Base-by-base conservation (phyloP, 495 filamentous ascomycete species). In the Umbilicaria muhlenbergii region DNA sequence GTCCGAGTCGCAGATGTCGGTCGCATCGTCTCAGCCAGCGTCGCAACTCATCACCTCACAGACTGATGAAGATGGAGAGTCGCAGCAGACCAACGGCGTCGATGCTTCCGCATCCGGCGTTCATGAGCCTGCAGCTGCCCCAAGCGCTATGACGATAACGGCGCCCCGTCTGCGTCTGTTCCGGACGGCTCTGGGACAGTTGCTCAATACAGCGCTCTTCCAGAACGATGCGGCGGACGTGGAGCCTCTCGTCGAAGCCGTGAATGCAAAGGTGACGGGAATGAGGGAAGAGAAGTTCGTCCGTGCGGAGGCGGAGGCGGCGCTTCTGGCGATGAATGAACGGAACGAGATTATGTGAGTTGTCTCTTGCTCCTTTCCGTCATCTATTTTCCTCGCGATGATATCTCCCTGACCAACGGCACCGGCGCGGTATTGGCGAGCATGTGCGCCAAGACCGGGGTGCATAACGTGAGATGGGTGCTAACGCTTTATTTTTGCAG, bases 331-430 rank as follows among this genome's bases (percentile, higher is more conserved):
- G 54, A 81, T 98, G 84, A 79, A 82, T 45, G 77, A 80, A 36
- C 65, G 69, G 58, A 95, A 95, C 56, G 75, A 84, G 65, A 78
- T 98, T 60, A 96, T 96, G 92, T 94, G 63, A 77, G 83, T 80
- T 18, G 36, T 11, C 17, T 32, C 34, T 32, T 19, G 10, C 21
- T 37, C 44, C 21, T 5, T 2, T 15, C 35, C 14, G 17, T 37
- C 35, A 37, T 37, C 14, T 18, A 18, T 37, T 37, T 24, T 41
- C n/a, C 38, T 24, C 5, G 38, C 16, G 21, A 41, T 7, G n/a
- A 14, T 41, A 24, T 28, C 24, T 28, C 24, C 24, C 24, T 28
- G 4, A 10, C 24, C 24, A 28, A 28, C 24, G 8, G 24, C 24
- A 28, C 5, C 3, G 32, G 15, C 3, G 24, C n/a, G 18, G 36